Evolutionary conservation across 73 alveolate species (phyloP).

Genomic region (Durusdinium trenchii): DNA sequence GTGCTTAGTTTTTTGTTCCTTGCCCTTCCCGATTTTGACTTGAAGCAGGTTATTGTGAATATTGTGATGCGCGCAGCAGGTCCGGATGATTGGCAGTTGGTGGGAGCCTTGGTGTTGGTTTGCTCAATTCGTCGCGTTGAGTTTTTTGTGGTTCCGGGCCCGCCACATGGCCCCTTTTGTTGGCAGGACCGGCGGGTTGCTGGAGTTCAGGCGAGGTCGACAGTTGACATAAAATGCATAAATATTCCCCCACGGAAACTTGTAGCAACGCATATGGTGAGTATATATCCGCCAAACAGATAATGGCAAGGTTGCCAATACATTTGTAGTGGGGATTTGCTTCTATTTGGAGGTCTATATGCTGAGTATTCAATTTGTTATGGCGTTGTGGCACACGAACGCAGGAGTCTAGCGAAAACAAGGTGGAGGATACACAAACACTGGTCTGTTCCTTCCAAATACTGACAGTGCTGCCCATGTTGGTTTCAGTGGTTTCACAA

Average conservation of each 20-base stretch:
- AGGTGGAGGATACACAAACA: too few species aligned
- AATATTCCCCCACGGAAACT: too few species aligned
- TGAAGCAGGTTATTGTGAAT: too few species aligned
- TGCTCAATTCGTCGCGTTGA: background rate
- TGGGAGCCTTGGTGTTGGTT: background rate
- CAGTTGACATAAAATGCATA: too few species aligned
- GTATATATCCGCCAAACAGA: too few species aligned
- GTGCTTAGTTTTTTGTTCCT: background rate
- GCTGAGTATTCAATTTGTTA: too few species aligned
- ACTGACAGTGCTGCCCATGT: background rate
- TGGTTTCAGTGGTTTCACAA: background rate
- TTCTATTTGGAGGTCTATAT: too few species aligned
- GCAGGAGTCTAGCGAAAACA: too few species aligned
- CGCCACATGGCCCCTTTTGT: background rate
- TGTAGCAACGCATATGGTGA: too few species aligned
- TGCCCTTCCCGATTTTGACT: background rate
- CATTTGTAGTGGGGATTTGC: too few species aligned
- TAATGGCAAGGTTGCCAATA: too few species aligned
- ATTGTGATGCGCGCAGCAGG: background rate
- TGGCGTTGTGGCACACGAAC: too few species aligned
- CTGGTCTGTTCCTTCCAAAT: background rate
- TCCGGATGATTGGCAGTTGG: constrained; percentile 65
- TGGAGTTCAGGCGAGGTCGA: constrained; percentile 39
- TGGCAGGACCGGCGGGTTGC: background rate
- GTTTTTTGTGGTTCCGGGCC: background rate